Evolutionary conservation across 1,139 yeast species (phyloP), one percentile per base, ranked within the genome.

Genomic region (Blastobotrys malaysiensis): DNA sequence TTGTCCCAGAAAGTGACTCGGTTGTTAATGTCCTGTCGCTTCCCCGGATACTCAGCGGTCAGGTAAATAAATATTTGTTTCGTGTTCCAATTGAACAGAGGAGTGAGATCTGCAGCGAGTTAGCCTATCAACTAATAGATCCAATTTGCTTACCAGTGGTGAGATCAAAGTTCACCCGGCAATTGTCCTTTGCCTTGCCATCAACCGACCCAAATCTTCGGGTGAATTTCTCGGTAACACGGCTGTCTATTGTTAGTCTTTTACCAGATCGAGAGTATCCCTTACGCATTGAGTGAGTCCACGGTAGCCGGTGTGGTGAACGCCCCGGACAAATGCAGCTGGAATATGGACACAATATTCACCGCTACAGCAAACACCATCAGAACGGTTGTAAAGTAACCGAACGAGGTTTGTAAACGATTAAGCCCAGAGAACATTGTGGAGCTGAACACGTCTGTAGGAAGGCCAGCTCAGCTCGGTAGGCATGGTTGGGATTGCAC

Each of bases 81-180:
- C 11, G 99, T 93, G 72, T 93, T 93, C 97, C 98, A 93, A 70
- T 88, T 90, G 79, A 91, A 91, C 55, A 93, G 76, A 1, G 90
- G 83, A 0, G 86, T 69, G 62, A 93, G 69, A 63, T 85, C 89
- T 2, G 79, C 51, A 16, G 47, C 3, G 13, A 9, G 51, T 50
- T 39, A 54, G 43, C 26, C 4, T 13, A 1, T 18, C 3, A 16
- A 9, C 26, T 51, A 43, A n/a, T 14, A 6, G 39, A 5, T 11
- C 16, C 19, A 11, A 20, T 13, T 24, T 13, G 31, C 60, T 21
- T 53, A 62, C 65, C 67, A 3, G 74, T 79, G 9, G 81, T 81
- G 55, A 93, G 73, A 67, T 89, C 96, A 66, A 91, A 90, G 16
- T 73, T 73, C 47, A 90, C 71, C 64, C 80, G 81, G 54, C 86